A percentile compares a stretch with the other conserved stretches of the same genome.
Evolutionary conservation across 129 eudicot genomes (phyloP).

Genomic region (Calendula officinalis): DNA sequence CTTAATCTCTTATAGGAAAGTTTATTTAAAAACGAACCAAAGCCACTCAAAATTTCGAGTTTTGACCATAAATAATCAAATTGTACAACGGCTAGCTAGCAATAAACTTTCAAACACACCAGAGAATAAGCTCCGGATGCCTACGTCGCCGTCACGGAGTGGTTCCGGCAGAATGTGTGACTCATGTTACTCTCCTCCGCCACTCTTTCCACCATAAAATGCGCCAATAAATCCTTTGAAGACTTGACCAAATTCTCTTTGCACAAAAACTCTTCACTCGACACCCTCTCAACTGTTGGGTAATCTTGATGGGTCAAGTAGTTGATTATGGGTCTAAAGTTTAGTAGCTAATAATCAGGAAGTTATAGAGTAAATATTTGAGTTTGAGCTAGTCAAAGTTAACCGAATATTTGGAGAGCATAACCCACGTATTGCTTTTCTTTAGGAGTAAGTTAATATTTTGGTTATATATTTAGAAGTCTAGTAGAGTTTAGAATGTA

Average conservation of each 20-base stretch:
- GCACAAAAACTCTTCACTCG: constrained; percentile 92
- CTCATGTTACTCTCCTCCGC: constrained; percentile 34
- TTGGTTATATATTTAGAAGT: too few species aligned
- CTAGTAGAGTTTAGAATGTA: too few species aligned
- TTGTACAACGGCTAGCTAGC: constrained; percentile 23
- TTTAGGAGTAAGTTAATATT: too few species aligned
- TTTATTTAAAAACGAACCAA: constrained; percentile 17
- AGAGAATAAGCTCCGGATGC: not conserved
- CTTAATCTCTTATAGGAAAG: constrained; percentile 4
- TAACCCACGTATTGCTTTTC: too few species aligned
- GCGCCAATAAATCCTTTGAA: constrained; percentile 71
- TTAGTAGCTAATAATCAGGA: too few species aligned
- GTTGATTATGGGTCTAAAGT: too few species aligned
- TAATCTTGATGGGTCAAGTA: too few species aligned
- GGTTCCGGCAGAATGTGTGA: constrained; percentile 63
- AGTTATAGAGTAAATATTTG: too few species aligned
- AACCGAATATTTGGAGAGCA: too few species aligned
- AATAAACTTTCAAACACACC: not conserved
- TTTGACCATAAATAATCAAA: constrained; percentile 39
- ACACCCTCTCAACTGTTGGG: constrained; percentile 50
- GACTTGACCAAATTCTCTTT: constrained; percentile 82
- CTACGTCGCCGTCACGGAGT: constrained; percentile 18
- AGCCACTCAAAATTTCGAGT: constrained; percentile 37
- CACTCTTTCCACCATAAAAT: constrained; percentile 81
- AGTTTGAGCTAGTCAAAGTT: too few species aligned